Percentiles rank a stretch among this genome's conserved stretches.
Evolutionary conservation across 352 stramenopile species (phyloP).

Genomic region (Globisporangium yorkense): DNA sequence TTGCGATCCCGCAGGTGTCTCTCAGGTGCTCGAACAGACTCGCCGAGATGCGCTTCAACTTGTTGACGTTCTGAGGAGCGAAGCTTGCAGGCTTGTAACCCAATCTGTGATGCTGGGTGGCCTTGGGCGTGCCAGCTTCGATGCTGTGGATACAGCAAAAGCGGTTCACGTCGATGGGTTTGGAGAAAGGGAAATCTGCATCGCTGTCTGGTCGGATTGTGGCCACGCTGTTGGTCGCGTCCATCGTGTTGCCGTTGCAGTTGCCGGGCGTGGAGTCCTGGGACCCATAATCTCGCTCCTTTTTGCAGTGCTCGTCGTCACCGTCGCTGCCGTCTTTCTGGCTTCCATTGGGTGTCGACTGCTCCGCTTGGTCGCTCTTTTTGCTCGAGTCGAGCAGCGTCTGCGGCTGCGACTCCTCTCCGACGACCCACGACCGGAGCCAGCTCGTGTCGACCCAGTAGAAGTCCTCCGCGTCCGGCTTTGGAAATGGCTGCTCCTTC

Average conservation of each 20-base stretch:
- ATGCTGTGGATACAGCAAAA: conserved; percentile 47
- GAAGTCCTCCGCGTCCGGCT: conserved; percentile 25
- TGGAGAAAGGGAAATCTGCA: conserved; percentile 48
- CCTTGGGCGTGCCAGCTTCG: conserved; percentile 5
- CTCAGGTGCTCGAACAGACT: conserved; percentile 39
- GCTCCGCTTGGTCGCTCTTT: conserved; percentile 7
- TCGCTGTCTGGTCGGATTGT: conserved; percentile 7
- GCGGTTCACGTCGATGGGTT: conserved; percentile 38
- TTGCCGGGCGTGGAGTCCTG: background rate
- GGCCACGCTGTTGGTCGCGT: background rate
- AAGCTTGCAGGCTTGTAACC: conserved; percentile 20
- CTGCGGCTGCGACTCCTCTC: conserved; percentile 28
- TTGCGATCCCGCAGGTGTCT: conserved; percentile 27
- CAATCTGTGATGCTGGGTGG: background rate
- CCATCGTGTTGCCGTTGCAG: conserved; percentile 2
- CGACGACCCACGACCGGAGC: conserved; percentile 58
- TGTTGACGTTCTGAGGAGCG: conserved; percentile 38
- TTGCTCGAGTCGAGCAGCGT: background rate
- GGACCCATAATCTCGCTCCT: background rate
- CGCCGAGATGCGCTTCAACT: conserved; percentile 58
- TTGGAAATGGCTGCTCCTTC: conserved; percentile 36
- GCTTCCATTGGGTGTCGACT: conserved; percentile 1
- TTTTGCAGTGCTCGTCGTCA: conserved; percentile 12
- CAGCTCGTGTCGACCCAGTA: conserved; percentile 73
- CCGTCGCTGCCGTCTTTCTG: conserved; percentile 8